phyloP scores from a whole-genome alignment of 2,329 filamentous ascomycete species.

The Didymosphaeria variabile region DNA sequence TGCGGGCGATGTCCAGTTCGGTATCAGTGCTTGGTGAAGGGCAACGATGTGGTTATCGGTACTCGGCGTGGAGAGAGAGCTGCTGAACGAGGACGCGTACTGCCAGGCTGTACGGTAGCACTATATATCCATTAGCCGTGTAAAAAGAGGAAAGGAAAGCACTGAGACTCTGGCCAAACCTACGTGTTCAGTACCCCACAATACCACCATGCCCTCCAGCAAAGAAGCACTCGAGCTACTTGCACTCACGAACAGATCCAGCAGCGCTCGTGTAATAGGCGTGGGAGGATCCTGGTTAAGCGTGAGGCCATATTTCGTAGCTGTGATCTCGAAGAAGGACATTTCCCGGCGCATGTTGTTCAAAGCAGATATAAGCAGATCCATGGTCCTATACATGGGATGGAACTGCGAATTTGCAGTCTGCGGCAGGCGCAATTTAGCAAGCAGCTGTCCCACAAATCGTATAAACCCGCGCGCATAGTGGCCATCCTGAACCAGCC shows the following conservation, averaged over 20 bases:
- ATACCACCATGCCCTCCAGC: slow-evolving; percentile 74
- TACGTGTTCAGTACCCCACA: slow-evolving; percentile 78
- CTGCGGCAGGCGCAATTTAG: slow-evolving; percentile 66
- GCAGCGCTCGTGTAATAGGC: slow-evolving; percentile 62
- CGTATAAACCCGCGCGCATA: slow-evolving; percentile 76
- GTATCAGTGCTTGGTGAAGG: slow-evolving; percentile 60
- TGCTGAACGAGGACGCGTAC: slow-evolving; percentile 57
- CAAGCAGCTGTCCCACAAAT: slow-evolving; percentile 71
- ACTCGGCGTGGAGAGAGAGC: slow-evolving; percentile 47
- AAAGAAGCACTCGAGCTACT: slow-evolving; percentile 61
- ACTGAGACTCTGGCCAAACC: slow-evolving; percentile 19
- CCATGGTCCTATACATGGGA: slow-evolving; percentile 65
- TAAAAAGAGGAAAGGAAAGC: not conserved
- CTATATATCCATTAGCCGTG: slow-evolving; percentile 34
- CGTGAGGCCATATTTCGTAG: slow-evolving; percentile 66
- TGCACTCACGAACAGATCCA: slow-evolving; percentile 68
- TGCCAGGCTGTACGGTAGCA: slow-evolving; percentile 59
- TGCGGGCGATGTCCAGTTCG: slow-evolving; percentile 61
- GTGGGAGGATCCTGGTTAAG: slow-evolving; percentile 57
- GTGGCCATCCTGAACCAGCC: slow-evolving; percentile 76
- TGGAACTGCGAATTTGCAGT: slow-evolving; percentile 54
- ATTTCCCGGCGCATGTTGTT: slow-evolving; percentile 74
- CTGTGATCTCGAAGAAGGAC: slow-evolving; percentile 72
- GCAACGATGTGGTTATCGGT: slow-evolving; percentile 57
- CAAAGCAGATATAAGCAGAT: slow-evolving; percentile 70